Base-by-base conservation (phyloP, 2,329 filamentous ascomycete genomes). In the Fusarium nisikadoi region DNA sequence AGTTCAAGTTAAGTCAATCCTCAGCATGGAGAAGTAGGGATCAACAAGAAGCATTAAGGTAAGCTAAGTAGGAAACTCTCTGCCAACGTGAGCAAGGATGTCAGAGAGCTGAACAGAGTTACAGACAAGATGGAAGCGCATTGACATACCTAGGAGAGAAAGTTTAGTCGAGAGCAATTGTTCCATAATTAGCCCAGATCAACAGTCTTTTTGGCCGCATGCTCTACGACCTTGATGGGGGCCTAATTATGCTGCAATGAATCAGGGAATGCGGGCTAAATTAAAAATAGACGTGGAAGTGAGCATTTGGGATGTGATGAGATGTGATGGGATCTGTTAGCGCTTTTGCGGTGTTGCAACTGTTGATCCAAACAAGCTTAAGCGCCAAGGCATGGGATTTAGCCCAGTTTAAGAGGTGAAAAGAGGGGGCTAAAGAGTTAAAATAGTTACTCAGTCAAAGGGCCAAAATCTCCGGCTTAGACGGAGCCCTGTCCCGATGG, bases 211-310 rank as follows among this genome's bases (percentile, higher is more conserved):
- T 74, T 68, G 74, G 65, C 33, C 65, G 47, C 45, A 58, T 39
- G 19, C 46, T 35, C 29, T 33, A 42, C 23, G 43, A 46, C n/a
- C 27, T 39, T 36, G 41, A 55, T 46, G 39, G 39, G 54, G 61
- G 38, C 56, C 66, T 73, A 73, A 75, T 76, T 75, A 76, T 74
- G 36, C 39, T 55, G 41, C 17, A 43, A 65, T 68, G 63, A 13
- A 29, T n/a, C 36, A 53, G 46, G 39, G 33, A 75, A 76, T 71
- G 58, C 61, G 78, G 77, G 70, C 73, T 76, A 78, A 81, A 79
- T 77, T 78, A 81, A 80, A 81, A 82, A 81, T 81, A 82, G 80
- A 71, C 55, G 50, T 43, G n/a, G 17, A 65, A 57, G 35, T 41
- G 42, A 55, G 56, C 31, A 29, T 52, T 60, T 60, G 60, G 49